Percentiles rank a stretch among this genome's conserved stretches.
Evolutionary conservation across 164 flowering plant genomes (phyloP).

Genomic region (Chloranthus sessilifolius): DNA sequence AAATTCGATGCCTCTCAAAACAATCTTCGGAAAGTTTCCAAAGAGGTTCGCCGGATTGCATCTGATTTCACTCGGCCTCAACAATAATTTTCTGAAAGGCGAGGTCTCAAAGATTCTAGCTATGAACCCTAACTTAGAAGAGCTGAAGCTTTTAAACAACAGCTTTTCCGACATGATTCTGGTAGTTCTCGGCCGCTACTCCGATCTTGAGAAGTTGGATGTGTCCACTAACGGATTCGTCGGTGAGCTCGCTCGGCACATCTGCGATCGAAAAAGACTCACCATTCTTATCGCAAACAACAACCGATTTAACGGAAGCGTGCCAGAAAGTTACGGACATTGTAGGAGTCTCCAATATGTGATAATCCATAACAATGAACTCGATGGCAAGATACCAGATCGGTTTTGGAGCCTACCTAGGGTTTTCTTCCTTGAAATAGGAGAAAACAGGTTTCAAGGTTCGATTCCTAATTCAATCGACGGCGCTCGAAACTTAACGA

Average conservation of each 20-base stretch:
- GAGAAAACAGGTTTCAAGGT: slow-evolving; percentile 48
- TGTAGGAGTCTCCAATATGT: slow-evolving; percentile 43
- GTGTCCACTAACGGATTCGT: slow-evolving; percentile 53
- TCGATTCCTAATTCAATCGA: slow-evolving; percentile 35
- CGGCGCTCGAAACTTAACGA: slow-evolving; percentile 17
- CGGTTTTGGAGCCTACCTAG: slow-evolving; percentile 42
- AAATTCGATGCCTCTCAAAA: slow-evolving; percentile 58
- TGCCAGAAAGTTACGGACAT: slow-evolving; percentile 40
- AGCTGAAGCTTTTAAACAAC: slow-evolving; percentile 60
- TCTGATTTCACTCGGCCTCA: slow-evolving; percentile 41
- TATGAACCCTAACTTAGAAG: slow-evolving; percentile 25
- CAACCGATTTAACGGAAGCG: slow-evolving; percentile 48
- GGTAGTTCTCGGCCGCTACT: slow-evolving; percentile 37
- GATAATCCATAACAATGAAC: slow-evolving; percentile 36
- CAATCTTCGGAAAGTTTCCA: slow-evolving; percentile 48
- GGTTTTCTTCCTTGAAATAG: slow-evolving; percentile 29
- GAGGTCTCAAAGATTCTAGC: slow-evolving; percentile 41
- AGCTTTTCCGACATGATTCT: slow-evolving; percentile 56
- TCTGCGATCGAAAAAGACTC: slow-evolving; percentile 47
- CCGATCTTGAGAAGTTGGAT: slow-evolving; percentile 40
- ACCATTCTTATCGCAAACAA: slow-evolving; percentile 25
- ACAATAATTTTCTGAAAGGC: slow-evolving; percentile 54
- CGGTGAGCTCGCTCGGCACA: slow-evolving; percentile 47
- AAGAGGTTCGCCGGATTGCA: slow-evolving; percentile 36
- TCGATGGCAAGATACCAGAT: slow-evolving; percentile 43